Base-by-base conservation (phyloP, 2,329 filamentous ascomycete species). In the Mycosphaerella sp. region DNA sequence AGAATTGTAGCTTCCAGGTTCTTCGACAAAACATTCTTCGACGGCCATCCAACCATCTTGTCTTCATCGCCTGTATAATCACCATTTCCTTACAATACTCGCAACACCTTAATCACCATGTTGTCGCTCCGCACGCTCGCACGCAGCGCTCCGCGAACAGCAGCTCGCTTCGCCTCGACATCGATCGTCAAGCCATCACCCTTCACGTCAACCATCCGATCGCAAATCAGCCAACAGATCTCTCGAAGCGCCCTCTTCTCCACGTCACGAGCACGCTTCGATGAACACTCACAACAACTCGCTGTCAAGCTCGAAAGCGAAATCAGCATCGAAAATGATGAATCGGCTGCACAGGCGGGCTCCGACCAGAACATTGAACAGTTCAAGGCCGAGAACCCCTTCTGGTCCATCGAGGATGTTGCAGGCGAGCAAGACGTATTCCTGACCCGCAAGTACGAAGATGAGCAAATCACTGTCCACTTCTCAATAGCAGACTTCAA, bases 401-500 rank as follows among this genome's bases (percentile, higher is more conserved):
- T 85, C 40, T 98, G 90, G 73, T 56, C 81, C 75, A 71, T 85
- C 58, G 78, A 88, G 67, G 93, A 98, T 73, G 82, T 79, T 32
- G 79, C 85, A 29, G 93, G 93, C 59, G 81, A 89, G 72, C 88
- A 97, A 76, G 89, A 95, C 64, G 87, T 98, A 63, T 79, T 86
- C 67, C 80, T 98, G 62, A 86, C 83, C 57, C 86, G 91, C 67
- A 85, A 81, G 61, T 92, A 88, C 67, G 87, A 87, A 66, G 85
- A 95, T 59, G 93, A 98, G 78, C 89, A 85, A 65, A 88, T 92
- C 74, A 85, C 85, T 59, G 81, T 95, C 61, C 83, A 84, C 61
- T 95, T 95, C 76, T 89, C 86, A 62, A 88, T 95, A 66, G 83
- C 86, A 63, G 89, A 95, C 71, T 80, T 95, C 59, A 82, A 87